A percentile compares a stretch with the other conserved stretches of the same genome.
Evolutionary conservation across 495 filamentous ascomycete genomes (phyloP).

Genomic region (Neurospora sp.): DNA sequence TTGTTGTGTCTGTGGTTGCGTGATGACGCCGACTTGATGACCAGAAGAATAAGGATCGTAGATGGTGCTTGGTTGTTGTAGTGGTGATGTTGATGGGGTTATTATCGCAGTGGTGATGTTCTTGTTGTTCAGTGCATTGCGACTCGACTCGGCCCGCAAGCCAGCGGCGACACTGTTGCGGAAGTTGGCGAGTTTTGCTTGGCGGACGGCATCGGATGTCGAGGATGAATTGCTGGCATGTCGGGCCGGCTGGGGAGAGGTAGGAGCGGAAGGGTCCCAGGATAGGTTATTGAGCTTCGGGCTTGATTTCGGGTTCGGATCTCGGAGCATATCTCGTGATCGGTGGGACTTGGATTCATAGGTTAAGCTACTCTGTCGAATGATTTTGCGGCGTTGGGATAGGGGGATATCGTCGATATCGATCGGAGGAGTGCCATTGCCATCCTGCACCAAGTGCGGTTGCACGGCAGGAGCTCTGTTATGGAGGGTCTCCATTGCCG

Average conservation of each 20-base stretch:
- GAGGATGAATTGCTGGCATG: conserved; percentile 19
- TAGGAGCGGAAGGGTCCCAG: conserved; percentile 33
- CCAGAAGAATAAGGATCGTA: not conserved
- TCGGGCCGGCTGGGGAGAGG: conserved; percentile 48
- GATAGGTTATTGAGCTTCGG: conserved; percentile 7
- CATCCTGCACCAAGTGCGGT: conserved; percentile 1
- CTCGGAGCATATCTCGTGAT: not conserved
- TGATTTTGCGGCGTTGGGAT: conserved; percentile 51
- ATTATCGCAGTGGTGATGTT: not conserved
- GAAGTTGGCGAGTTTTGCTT: conserved; percentile 64
- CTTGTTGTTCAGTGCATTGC: not conserved
- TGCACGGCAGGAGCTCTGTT: conserved; percentile 10
- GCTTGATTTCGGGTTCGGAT: conserved; percentile 13
- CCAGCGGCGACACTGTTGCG: conserved; percentile 62
- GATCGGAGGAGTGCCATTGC: conserved; percentile 20
- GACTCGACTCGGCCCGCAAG: conserved; percentile 22
- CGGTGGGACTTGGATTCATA: not conserved
- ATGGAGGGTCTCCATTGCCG: conserved; percentile 12
- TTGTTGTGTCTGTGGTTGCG: not conserved
- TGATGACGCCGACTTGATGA: not conserved
- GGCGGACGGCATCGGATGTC: conserved; percentile 34
- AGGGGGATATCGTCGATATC: conserved; percentile 64
- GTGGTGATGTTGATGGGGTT: not conserved
- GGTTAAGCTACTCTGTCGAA: conserved; percentile 33
- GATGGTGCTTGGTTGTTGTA: not conserved